phyloP scores from a whole-genome alignment of 768 basidiomycete genomes.

The Mycena capillaripes region DNA sequence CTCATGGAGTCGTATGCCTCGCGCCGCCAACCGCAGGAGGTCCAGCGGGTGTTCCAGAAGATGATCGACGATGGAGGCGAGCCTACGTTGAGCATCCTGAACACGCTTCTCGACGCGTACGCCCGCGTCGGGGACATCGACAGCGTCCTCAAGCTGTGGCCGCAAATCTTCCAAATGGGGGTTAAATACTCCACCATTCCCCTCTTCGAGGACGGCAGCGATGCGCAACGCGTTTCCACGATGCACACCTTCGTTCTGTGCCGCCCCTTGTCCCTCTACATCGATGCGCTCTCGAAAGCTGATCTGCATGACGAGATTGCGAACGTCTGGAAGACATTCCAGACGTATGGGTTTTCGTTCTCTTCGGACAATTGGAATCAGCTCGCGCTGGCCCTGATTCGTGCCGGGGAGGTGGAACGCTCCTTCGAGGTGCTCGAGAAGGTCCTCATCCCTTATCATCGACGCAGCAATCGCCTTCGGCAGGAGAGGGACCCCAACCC shows the following conservation, averaged over 20 bases:
- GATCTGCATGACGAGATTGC: slow-evolving; percentile 75
- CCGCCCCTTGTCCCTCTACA: slow-evolving; percentile 84
- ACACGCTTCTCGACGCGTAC: slow-evolving; percentile 80
- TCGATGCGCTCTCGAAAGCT: slow-evolving; percentile 78
- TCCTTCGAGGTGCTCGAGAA: slow-evolving; percentile 88
- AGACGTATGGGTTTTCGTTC: slow-evolving; percentile 76
- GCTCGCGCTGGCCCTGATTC: slow-evolving; percentile 79
- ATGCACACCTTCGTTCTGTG: slow-evolving; percentile 72
- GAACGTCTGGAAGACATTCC: slow-evolving; percentile 75
- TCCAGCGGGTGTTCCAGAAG: slow-evolving; percentile 68
- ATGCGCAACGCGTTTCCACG: slow-evolving; percentile 31
- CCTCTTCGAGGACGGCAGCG: slow-evolving; percentile 46
- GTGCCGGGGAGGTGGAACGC: slow-evolving; percentile 85
- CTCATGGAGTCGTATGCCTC: slow-evolving; percentile 68
- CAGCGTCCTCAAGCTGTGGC: slow-evolving; percentile 75
- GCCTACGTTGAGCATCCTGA: slow-evolving; percentile 72
- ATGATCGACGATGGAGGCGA: slow-evolving; percentile 67
- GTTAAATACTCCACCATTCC: slow-evolving; percentile 53
- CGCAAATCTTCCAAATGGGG: slow-evolving; percentile 73
- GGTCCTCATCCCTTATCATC: slow-evolving; percentile 76
- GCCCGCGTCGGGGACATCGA: slow-evolving; percentile 69
- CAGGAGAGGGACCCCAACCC: slow-evolving; percentile 48
- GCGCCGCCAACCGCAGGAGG: slow-evolving; percentile 61
- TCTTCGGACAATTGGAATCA: slow-evolving; percentile 96
- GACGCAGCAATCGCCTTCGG: slow-evolving; percentile 41